These are phyloP conservation scores for Lasiodiplodia theobromae DNA, from an alignment of 2,329 filamentous ascomycete genomes.

Conservation along the genomic window DNA sequence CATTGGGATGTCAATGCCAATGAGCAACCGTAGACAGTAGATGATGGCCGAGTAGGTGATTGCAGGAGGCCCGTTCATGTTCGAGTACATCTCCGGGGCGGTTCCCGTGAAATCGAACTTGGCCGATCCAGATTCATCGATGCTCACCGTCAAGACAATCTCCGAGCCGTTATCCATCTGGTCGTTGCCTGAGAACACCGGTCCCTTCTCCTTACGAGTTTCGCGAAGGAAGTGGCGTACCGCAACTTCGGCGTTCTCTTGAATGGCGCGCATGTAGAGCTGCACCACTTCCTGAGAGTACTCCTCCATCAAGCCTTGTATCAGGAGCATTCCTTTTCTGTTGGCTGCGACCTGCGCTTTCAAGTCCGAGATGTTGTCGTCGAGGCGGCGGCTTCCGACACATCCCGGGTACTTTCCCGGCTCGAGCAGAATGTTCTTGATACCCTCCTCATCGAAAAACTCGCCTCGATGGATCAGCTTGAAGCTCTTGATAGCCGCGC, in stretches of 20 bases:
- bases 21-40: slow-evolving; percentile 48
- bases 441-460: slow-evolving; percentile 46
- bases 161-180: slow-evolving; percentile 33
- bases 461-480: slow-evolving; percentile 43
- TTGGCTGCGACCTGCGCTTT: slow-evolving; percentile 47
- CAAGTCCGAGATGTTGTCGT: slow-evolving; percentile 46
- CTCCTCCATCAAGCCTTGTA: slow-evolving; percentile 47
- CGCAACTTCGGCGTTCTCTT: slow-evolving; percentile 43
- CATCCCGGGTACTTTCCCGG: slow-evolving; percentile 42
- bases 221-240: slow-evolving; percentile 58
- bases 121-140: slow-evolving; percentile 29
- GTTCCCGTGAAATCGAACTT: slow-evolving; percentile 33
- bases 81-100: slow-evolving; percentile 30
- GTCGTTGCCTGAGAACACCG: slow-evolving; percentile 22
- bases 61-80: slow-evolving; percentile 34
- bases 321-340: slow-evolving; percentile 43
- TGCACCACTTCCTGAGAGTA: slow-evolving; percentile 46
- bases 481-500: slow-evolving; percentile 55
- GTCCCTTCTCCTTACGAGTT: slow-evolving; percentile 6
- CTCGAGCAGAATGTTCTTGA: slow-evolving; percentile 38
- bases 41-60: slow-evolving; percentile 64
- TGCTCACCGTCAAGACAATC: slow-evolving; percentile 30
- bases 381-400: slow-evolving; percentile 40
- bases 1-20: slow-evolving; percentile 48
- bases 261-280: slow-evolving; percentile 51